Percentiles rank a stretch among this genome's conserved stretches.
Conservation (phyloP, 495 filamentous ascomycete genomes). For the Penicillium roqueforti region DNA sequence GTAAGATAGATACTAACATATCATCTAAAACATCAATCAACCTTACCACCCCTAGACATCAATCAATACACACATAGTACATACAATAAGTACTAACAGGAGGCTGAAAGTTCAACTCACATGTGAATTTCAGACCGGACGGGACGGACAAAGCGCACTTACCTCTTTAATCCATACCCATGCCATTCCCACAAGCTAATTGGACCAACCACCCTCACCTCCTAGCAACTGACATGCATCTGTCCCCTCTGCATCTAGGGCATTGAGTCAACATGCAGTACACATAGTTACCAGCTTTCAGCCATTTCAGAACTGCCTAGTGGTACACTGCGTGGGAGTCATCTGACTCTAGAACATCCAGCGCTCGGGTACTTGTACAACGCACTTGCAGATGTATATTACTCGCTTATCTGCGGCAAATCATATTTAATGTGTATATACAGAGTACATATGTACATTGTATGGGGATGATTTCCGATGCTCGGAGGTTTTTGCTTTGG, state of each 20-base stretch:
- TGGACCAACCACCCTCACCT: background rate
- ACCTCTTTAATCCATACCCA: background rate
- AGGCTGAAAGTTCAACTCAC: constrained; percentile 1
- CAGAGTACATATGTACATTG: no score
- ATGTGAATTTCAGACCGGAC: constrained; percentile 9
- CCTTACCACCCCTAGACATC: background rate
- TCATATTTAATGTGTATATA: background rate
- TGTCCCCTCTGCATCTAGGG: constrained; percentile 5
- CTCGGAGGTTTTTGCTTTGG: constrained; percentile 6
- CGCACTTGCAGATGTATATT: background rate
- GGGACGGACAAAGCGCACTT: constrained; percentile 6
- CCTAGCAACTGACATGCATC: constrained; percentile 3
- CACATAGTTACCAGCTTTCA: constrained; percentile 12
- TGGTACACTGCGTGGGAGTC: constrained; percentile 19
- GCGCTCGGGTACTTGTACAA: constrained; percentile 17
- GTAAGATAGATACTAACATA: background rate
- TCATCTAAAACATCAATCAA: background rate
- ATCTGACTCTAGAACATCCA: constrained; percentile 14
- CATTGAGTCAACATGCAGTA: constrained; percentile 4
- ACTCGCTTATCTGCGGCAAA: constrained; percentile 7
- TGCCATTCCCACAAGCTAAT: background rate
- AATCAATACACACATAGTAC: background rate
- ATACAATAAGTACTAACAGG: constrained; percentile 1
- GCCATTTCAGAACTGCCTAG: constrained; percentile 12
- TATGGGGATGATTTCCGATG: background rate